Percentiles rank a stretch among this genome's conserved stretches.
phyloP scores from a whole-genome alignment of 768 basidiomycete genomes.

The Panaeolus papilionaceus region DNA sequence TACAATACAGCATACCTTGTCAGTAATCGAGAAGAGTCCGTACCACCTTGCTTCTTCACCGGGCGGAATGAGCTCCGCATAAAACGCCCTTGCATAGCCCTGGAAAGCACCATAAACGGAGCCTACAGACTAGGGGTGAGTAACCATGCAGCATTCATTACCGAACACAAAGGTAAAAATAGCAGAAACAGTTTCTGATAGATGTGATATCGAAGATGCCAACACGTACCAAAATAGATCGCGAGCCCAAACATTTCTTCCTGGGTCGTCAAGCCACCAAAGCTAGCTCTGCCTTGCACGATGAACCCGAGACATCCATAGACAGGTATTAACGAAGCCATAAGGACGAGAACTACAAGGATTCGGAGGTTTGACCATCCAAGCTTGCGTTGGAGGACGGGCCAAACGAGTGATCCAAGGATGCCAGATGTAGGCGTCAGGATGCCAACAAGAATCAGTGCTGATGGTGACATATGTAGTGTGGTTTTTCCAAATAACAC shows the following conservation, averaged over 20 bases:
- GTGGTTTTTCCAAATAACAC: constrained; percentile 92
- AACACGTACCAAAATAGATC: constrained; percentile 74
- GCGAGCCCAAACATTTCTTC: constrained; percentile 89
- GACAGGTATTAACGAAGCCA: constrained; percentile 71
- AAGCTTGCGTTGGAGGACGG: constrained; percentile 67
- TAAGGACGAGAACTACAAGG: constrained; percentile 68
- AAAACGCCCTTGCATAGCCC: constrained; percentile 86
- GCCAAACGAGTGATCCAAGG: constrained; percentile 84
- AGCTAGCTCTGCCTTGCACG: constrained; percentile 51
- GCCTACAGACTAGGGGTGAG: constrained; percentile 40
- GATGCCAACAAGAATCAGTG: constrained; percentile 81
- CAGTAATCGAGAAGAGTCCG: constrained; percentile 88
- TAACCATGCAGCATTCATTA: not conserved
- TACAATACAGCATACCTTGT: constrained; percentile 59
- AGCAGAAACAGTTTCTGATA: not conserved
- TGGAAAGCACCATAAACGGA: constrained; percentile 91
- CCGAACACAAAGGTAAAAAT: not conserved
- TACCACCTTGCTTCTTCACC: constrained; percentile 94
- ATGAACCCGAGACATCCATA: constrained; percentile 89
- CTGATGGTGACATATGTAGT: constrained; percentile 78
- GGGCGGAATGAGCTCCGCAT: constrained; percentile 84
- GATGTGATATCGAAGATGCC: not conserved
- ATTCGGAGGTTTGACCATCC: constrained; percentile 72
- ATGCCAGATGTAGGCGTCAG: constrained; percentile 84
- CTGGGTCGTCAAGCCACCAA: constrained; percentile 79